These are phyloP conservation scores for Botryobasidium botryosum DNA, from an alignment of 768 basidiomycete species.

Conservation along the genomic window DNA sequence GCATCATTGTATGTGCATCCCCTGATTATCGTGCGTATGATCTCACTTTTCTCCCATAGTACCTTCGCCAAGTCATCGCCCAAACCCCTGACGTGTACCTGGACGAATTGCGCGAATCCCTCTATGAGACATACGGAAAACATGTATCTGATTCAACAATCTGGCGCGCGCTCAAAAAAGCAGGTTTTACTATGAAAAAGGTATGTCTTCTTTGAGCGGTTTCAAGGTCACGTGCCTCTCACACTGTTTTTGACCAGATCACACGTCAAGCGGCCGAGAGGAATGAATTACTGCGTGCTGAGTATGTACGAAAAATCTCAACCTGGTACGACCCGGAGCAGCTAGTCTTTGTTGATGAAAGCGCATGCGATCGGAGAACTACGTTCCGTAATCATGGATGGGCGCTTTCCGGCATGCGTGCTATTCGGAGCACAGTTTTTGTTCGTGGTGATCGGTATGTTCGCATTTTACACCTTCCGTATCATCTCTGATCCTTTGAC, in stretches of 20 bases:
- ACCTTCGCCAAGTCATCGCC: too few species aligned
- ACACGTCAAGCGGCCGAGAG: slow-evolving; percentile 9
- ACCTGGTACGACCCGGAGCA: slow-evolving; percentile 5
- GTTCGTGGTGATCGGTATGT: slow-evolving; percentile 9
- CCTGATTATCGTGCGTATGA: too few species aligned
- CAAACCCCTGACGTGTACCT: slow-evolving; percentile 3
- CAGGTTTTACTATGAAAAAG: slow-evolving; percentile 5
- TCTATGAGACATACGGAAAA: neutral
- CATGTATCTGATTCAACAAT: neutral
- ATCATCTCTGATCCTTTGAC: neutral
- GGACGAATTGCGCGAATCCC: slow-evolving; percentile 4
- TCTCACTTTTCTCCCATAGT: too few species aligned
- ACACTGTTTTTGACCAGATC: too few species aligned
- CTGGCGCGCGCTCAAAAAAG: neutral
- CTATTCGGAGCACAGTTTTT: slow-evolving; percentile 1
- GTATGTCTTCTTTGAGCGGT: too few species aligned
- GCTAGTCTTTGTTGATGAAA: slow-evolving; percentile 12
- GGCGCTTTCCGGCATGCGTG: slow-evolving; percentile 4
- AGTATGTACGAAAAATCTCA: slow-evolving; percentile 1
- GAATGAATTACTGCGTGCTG: slow-evolving; percentile 3
- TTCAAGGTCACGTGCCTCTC: too few species aligned
- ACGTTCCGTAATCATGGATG: slow-evolving; percentile 8
- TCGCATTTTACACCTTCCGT: neutral
- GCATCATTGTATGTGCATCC: too few species aligned
- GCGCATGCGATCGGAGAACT: slow-evolving; percentile 1